Conservation (phyloP, 2,329 filamentous ascomycete species). For the Venturia nashicola region DNA sequence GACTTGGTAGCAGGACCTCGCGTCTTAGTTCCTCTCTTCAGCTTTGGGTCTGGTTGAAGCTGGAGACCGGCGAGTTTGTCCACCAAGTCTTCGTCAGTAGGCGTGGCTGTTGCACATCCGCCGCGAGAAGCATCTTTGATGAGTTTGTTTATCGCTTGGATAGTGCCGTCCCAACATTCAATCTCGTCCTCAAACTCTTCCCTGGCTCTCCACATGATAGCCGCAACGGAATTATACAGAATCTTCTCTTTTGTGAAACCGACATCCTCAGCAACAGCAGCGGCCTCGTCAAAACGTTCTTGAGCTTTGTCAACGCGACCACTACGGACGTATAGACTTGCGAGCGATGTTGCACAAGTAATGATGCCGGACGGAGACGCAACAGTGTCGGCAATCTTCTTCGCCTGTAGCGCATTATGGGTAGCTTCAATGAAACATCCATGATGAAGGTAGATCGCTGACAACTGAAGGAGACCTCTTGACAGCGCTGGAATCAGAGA, state of each 20-base stretch:
- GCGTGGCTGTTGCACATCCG: not conserved
- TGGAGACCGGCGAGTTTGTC: constrained; percentile 1
- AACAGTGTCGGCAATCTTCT: constrained; percentile 61
- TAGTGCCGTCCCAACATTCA: constrained; percentile 1
- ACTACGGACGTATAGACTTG: not conserved
- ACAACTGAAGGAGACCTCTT: constrained; percentile 59
- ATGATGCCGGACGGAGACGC: constrained; percentile 17
- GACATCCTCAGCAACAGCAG: not conserved
- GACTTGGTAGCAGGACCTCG: not conserved
- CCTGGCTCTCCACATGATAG: not conserved
- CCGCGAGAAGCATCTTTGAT: not conserved
- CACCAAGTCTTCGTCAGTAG: not conserved
- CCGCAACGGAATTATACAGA: not conserved
- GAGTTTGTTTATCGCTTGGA: not conserved
- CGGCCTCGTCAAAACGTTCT: not conserved
- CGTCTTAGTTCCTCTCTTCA: not conserved
- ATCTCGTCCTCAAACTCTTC: constrained; percentile 5
- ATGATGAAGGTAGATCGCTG: constrained; percentile 66
- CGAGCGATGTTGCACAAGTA: not conserved
- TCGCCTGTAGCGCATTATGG: constrained; percentile 75
- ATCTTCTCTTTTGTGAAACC: not conserved
- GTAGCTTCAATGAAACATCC: constrained; percentile 81
- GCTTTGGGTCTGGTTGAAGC: not conserved
- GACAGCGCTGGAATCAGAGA: constrained; percentile 62
- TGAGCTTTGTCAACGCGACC: not conserved